Evolutionary conservation across 805 yeast genomes (phyloP).

Genomic region (Phaffomyces opuntiae): DNA sequence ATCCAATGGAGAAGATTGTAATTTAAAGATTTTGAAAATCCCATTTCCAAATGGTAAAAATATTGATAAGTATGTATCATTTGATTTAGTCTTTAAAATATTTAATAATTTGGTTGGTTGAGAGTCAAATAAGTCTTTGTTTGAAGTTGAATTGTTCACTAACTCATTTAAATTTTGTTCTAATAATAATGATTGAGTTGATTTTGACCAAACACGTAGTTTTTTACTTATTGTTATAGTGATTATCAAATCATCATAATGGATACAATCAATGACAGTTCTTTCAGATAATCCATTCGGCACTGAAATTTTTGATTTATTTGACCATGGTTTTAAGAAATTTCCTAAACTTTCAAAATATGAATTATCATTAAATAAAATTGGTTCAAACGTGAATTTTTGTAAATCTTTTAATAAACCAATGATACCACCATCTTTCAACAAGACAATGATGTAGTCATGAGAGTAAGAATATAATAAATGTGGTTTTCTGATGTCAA

Average conservation of each 20-base stretch:
- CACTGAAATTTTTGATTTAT: constrained; percentile 27
- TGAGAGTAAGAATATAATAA: constrained; percentile 40
- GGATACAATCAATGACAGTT: constrained; percentile 26
- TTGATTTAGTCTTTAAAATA: constrained; percentile 6
- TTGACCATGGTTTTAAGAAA: constrained; percentile 24
- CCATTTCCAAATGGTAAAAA: constrained; percentile 40
- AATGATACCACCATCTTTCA: constrained; percentile 74
- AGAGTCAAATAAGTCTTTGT: constrained; percentile 24
- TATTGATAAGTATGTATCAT: constrained; percentile 23
- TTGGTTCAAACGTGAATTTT: constrained; percentile 30
- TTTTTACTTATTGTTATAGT: constrained; percentile 49
- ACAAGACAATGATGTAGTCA: constrained; percentile 44
- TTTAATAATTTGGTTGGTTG: constrained; percentile 26
- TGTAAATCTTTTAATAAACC: constrained; percentile 32
- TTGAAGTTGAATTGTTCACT: constrained; percentile 6
- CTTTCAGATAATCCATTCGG: constrained; percentile 34
- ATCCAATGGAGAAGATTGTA: constrained; percentile 15
- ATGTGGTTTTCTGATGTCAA: constrained; percentile 51
- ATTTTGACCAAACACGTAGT: constrained; percentile 55
- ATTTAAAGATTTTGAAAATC: constrained; percentile 32
- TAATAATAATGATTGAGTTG: constrained; percentile 24
- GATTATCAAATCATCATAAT: constrained; percentile 26
- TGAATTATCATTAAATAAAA: constrained; percentile 49
- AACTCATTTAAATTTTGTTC: constrained; percentile 18
- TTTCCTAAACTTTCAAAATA: constrained; percentile 32